Conservation (phyloP, 306 rosid species). For the Astragalus membranaceus region DNA sequence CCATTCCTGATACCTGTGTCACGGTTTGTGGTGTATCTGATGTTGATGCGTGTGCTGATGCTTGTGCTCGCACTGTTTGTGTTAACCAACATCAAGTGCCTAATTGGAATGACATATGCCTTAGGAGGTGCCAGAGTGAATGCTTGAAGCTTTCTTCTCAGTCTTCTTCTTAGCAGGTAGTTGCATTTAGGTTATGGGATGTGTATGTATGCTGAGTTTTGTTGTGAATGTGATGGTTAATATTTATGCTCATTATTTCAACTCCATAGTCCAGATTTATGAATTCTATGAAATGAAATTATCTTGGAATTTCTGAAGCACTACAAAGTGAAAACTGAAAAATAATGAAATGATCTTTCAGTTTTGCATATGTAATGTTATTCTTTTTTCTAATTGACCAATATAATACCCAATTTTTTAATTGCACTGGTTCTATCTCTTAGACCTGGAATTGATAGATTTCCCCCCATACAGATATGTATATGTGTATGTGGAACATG, state of each 20-base stretch:
- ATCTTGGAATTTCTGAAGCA: too few species aligned
- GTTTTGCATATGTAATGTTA: background rate
- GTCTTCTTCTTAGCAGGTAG: constrained; percentile 46
- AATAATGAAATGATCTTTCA: too few species aligned
- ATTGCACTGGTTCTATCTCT: background rate
- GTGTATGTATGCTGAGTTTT: constrained; percentile 10
- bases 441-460: background rate
- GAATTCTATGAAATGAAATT: constrained; percentile 2
- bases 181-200: background rate
- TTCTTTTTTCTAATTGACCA: background rate
- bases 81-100: constrained; percentile 95
- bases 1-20: constrained; percentile 90
- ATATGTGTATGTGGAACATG: background rate
- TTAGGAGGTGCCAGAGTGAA: constrained; percentile 91
- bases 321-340: too few species aligned
- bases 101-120: constrained; percentile 87
- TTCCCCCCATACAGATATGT: too few species aligned
- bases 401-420: background rate
- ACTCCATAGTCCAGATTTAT: constrained; percentile 8
- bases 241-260: constrained; percentile 12
- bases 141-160: constrained; percentile 75
- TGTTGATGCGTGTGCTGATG: constrained; percentile 91
- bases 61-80: constrained; percentile 89
- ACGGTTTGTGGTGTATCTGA: constrained; percentile 93
- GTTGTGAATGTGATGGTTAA: background rate